phyloP scores from a whole-genome alignment of 2,329 filamentous ascomycete species.

The Orbilia brochopaga region DNA sequence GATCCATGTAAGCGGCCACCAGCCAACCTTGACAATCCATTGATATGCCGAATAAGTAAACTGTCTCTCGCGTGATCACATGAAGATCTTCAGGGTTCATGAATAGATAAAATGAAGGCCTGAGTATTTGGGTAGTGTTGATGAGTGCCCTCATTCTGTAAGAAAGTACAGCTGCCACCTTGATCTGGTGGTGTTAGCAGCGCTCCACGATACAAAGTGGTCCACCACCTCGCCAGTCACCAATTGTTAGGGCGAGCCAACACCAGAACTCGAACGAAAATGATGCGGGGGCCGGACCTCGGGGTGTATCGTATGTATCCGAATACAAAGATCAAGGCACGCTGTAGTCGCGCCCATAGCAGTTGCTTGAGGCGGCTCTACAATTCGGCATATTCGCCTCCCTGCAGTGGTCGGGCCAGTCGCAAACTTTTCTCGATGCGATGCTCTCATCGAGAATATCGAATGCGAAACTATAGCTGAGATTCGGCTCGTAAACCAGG shows the following conservation, averaged over 20 bases:
- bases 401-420: neutral
- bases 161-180: neutral
- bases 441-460: neutral
- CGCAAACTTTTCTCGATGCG: neutral
- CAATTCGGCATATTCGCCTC: neutral
- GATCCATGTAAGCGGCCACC: too few relatives aligned
- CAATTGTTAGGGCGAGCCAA: neutral
- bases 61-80: too few relatives aligned
- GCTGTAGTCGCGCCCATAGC: neutral
- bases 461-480: too few relatives aligned
- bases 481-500: too few relatives aligned
- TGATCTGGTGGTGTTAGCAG: too few relatives aligned
- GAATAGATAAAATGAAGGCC: neutral
- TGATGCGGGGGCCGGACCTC: too few relatives aligned
- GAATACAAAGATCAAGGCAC: too few relatives aligned
- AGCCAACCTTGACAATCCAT: too few relatives aligned
- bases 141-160: too few relatives aligned
- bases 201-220: neutral
- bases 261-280: neutral
- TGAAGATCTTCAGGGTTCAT: too few relatives aligned
- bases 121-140: neutral
- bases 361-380: slow-evolving; percentile 2
- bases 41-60: too few relatives aligned
- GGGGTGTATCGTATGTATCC: too few relatives aligned
- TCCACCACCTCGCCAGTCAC: neutral